phyloP scores from a whole-genome alignment of 2,329 filamentous ascomycete genomes.

The Penicillium aurantiogriseum region DNA sequence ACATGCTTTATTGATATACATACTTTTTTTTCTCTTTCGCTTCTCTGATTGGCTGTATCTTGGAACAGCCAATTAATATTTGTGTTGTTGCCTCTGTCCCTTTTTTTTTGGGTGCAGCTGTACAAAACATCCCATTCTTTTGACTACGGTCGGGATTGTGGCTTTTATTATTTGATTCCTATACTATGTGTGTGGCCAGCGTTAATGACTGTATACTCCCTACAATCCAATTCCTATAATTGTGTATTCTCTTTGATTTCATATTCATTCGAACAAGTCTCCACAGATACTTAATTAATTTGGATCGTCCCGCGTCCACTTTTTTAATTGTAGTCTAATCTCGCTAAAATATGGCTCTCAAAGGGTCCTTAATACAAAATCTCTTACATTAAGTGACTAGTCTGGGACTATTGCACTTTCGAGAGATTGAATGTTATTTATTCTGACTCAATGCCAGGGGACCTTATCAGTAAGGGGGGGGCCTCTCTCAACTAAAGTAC shows the following conservation, averaged over 20 bases:
- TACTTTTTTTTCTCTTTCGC: background rate
- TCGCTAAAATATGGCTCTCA: background rate
- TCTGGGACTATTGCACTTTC: background rate
- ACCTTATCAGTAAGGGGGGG: background rate
- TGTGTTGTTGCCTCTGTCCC: background rate
- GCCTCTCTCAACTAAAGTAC: background rate
- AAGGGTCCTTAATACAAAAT: background rate
- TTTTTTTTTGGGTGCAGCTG: background rate
- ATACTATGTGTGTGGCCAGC: background rate
- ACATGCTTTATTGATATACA: slow-evolving; percentile 4
- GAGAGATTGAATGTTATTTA: background rate
- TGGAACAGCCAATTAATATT: background rate
- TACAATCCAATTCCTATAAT: background rate
- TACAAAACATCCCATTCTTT: background rate
- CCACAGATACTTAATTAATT: background rate
- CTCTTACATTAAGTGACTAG: background rate
- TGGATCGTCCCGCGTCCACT: background rate
- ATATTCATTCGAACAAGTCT: background rate
- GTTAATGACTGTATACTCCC: background rate
- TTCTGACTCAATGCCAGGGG: background rate
- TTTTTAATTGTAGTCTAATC: background rate
- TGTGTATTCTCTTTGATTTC: background rate
- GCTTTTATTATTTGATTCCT: background rate
- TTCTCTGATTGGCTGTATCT: background rate
- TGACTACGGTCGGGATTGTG: background rate